phyloP scores from a whole-genome alignment of 345 rosid species.

The Hibiscus trionum region DNA sequence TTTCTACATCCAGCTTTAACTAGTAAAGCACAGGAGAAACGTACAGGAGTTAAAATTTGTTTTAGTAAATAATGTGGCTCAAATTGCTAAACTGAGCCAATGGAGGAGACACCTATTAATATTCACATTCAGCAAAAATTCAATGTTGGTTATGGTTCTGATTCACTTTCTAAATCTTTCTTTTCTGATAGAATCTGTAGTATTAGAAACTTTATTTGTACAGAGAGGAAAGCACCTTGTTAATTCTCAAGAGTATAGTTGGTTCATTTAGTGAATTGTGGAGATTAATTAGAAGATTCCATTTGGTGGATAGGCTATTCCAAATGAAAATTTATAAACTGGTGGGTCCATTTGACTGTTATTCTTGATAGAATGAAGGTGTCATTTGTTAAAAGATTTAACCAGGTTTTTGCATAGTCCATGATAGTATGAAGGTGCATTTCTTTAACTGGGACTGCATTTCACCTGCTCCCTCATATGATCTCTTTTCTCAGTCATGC shows the following conservation, averaged over 20 bases:
- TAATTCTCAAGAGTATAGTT: neutral
- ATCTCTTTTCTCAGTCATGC: neutral
- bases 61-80: neutral
- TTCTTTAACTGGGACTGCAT: neutral
- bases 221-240: neutral
- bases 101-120: neutral
- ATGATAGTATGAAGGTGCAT: too few species aligned
- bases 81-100: neutral
- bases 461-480: neutral
- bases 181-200: neutral
- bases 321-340: neutral
- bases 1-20: neutral
- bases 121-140: neutral
- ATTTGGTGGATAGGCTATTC: neutral
- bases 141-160: neutral
- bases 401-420: too few species aligned
- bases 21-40: too few species aligned
- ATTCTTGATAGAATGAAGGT: too few species aligned
- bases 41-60: neutral
- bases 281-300: neutral
- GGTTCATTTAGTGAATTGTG: neutral
- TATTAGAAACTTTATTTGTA: neutral
- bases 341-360: neutral
- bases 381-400: too few species aligned
- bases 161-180: neutral